A percentile compares a stretch with the other conserved stretches of the same genome.
phyloP scores from a whole-genome alignment of 495 filamentous ascomycete genomes.

The Neurospora africana region DNA sequence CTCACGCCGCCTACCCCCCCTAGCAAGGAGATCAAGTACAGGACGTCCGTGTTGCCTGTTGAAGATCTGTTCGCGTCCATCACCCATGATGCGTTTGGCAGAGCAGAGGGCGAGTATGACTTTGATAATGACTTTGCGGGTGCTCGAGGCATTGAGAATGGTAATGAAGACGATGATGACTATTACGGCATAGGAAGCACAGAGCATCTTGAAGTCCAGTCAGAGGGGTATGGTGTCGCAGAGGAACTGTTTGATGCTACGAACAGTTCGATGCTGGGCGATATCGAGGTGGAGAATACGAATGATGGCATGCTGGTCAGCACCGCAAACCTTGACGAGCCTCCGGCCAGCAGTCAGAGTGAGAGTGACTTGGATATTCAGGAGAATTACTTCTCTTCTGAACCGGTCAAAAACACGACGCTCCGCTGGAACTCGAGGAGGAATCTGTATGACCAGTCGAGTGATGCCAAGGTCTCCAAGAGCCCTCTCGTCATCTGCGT shows the following conservation, averaged over 20 bases:
- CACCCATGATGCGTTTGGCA: slow-evolving; percentile 68
- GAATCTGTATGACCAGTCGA: slow-evolving; percentile 58
- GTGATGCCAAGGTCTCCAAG: slow-evolving; percentile 47
- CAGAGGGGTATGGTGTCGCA: slow-evolving; percentile 22
- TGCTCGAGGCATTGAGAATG: slow-evolving; percentile 26
- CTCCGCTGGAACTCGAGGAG: slow-evolving; percentile 69
- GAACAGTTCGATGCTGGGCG: slow-evolving; percentile 20
- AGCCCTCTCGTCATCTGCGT: slow-evolving; percentile 71
- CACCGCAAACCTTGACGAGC: slow-evolving; percentile 46
- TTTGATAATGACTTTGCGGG: slow-evolving; percentile 45
- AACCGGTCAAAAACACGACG: slow-evolving; percentile 53
- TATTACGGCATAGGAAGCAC: slow-evolving; percentile 24
- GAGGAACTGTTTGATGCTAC: slow-evolving; percentile 34
- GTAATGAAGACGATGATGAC: slow-evolving; percentile 24
- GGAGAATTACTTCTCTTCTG: slow-evolving; percentile 63
- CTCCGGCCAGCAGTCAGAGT: slow-evolving; percentile 19
- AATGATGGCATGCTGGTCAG: slow-evolving; percentile 48
- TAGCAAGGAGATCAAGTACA: slow-evolving; percentile 70
- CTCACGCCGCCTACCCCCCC: slow-evolving; percentile 75
- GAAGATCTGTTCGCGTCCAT: slow-evolving; percentile 85
- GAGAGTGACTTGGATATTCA: slow-evolving; percentile 38
- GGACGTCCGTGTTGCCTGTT: slow-evolving; percentile 75
- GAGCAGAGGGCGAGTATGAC: slow-evolving; percentile 43
- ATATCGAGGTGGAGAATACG: slow-evolving; percentile 36
- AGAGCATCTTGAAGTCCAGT: slow-evolving; percentile 28